These are phyloP conservation scores for Melanogaster broomeanus DNA, from an alignment of 768 basidiomycete genomes.

Conservation along the genomic window DNA sequence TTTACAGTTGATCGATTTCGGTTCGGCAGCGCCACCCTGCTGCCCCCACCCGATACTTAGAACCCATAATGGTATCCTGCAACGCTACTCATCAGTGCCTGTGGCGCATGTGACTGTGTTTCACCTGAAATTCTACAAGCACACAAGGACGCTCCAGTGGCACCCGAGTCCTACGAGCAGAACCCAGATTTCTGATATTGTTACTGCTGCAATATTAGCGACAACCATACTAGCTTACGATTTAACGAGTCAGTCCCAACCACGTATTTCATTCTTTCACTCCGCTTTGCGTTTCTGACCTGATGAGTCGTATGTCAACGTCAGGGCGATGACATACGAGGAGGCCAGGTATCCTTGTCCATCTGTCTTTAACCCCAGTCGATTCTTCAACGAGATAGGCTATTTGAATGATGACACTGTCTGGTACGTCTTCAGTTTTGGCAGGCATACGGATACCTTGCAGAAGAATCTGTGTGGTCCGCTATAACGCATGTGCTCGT, in stretches of 20 bases:
- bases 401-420: constrained; percentile 6
- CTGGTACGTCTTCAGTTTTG: constrained; percentile 4
- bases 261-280: too few species aligned
- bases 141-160: constrained; percentile 81
- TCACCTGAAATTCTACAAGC: constrained; percentile 88
- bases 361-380: constrained; percentile 32
- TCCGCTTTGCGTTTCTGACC: background rate
- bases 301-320: background rate
- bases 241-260: too few species aligned
- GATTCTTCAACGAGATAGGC: constrained; percentile 1
- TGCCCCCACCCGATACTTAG: constrained; percentile 61
- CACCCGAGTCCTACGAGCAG: constrained; percentile 69
- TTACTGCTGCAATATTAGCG: too few species aligned
- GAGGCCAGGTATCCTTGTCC: constrained; percentile 37
- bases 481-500: background rate
- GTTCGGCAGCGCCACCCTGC: constrained; percentile 82
- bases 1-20: constrained; percentile 91
- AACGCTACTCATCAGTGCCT: constrained; percentile 76
- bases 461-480: background rate
- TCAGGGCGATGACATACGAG: constrained; percentile 38
- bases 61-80: constrained; percentile 56
- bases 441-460: background rate
- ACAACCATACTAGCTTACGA: too few species aligned
- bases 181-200: constrained; percentile 17
- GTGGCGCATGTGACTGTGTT: constrained; percentile 95